Base-by-base conservation (phyloP, 1,284 basidiomycete genomes). In the Tremellales sp. region DNA sequence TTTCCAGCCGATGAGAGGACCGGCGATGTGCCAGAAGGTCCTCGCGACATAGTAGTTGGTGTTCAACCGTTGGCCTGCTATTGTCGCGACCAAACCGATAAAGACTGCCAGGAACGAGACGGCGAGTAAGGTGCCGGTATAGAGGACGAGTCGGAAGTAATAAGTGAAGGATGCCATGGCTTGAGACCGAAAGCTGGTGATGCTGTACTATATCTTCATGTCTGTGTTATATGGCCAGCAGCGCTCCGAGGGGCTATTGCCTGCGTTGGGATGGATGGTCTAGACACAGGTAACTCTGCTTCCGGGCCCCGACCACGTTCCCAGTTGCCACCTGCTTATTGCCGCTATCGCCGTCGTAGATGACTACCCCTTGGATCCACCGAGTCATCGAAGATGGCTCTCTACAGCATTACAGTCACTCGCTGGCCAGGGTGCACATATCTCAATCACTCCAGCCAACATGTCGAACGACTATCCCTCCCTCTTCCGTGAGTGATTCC, bases 41-140 rank as follows among this genome's bases (percentile, higher is more conserved):
- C 88, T 77, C 3, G 92, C 94, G 31, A 94, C 85, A 60, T 87
- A 77, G 60, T 79, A 85, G 74, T 94, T 90, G 55, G 87, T 86
- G 68, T 97, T 86, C 66, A 83, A 83, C 19, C 85, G 77, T 55
- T 81, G 58, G 16, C 91, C 90, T 12, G 82, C 64, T 33, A 89
- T 59, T 8, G 81, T 77, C 74, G 92, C 78, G 19, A 83, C 77
- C 19, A 88, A 72, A 2, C 84, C 85, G 41, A 84, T 77, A 43
- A 88, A 64, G 37, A 87, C 78, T 43, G 87, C 87, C 74, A 84
- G 82, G 55, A 84, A 80, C 4, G 86, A 87, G 58, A 85, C 83
- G 42, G 84, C 75, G 27, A 82, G 80, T 46, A 97, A 71, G 5
- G 83, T 80, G 26, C 82, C 78, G 43, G 90, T 74, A 74, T 92